These are phyloP conservation scores for Crithidia fasciculata DNA, from an alignment of 208 protist genomes.

Conservation along the genomic window DNA sequence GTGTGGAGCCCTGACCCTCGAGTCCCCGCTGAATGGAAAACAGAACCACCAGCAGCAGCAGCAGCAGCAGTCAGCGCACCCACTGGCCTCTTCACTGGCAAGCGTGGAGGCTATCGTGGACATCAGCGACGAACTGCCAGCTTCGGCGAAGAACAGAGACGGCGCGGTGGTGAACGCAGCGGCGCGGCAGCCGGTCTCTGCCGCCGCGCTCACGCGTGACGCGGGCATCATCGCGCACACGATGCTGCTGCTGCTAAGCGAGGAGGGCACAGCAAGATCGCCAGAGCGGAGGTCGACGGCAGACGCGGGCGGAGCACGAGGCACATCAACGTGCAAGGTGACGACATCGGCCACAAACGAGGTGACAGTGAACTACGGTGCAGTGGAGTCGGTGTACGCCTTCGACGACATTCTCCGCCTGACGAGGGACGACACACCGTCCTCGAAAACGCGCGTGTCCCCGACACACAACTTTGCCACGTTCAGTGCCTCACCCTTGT, in stretches of 20 bases:
- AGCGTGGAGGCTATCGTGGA: neutral
- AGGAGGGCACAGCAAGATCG: neutral
- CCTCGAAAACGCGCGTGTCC: constrained; percentile 6
- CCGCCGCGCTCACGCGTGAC: constrained; percentile 10
- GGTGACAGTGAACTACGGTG: constrained; percentile 18
- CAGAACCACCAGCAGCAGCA: neutral
- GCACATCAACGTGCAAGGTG: neutral
- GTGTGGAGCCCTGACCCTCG: neutral
- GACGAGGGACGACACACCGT: neutral
- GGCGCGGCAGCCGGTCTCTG: constrained; percentile 7
- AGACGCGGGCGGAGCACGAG: no score
- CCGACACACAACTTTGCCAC: constrained; percentile 18
- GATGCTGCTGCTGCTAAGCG: constrained; percentile 13
- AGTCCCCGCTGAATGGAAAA: neutral
- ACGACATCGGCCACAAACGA: constrained; percentile 7
- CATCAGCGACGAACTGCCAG: neutral
- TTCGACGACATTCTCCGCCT: constrained; percentile 37
- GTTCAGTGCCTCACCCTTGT: constrained; percentile 8
- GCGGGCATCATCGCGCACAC: constrained; percentile 30
- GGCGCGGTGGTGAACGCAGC: no score
- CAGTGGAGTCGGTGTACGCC: constrained; percentile 10
- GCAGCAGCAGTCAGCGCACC: neutral
- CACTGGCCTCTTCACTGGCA: neutral
- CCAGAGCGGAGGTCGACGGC: neutral
- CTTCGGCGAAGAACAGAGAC: neutral